Percentiles rank a stretch among this genome's conserved stretches.
phyloP scores from a whole-genome alignment of 257 asterid species.

The Gentiana macrophylla region DNA sequence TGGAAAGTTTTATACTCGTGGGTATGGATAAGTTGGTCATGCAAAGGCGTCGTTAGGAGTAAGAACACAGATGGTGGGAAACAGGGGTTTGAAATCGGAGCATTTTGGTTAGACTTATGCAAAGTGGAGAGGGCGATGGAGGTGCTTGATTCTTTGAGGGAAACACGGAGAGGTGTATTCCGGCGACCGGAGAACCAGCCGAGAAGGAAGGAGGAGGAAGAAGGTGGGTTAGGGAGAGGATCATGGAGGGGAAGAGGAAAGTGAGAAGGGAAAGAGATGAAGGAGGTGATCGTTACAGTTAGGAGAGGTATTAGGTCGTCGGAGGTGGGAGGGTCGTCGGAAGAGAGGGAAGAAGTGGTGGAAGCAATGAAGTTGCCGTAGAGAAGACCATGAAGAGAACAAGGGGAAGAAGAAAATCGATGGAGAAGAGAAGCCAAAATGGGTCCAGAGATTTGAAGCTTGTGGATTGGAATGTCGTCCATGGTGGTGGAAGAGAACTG shows the following conservation, averaged over 20 bases:
- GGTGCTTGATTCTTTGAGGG: slow-evolving; percentile 37
- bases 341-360: slow-evolving; percentile 46
- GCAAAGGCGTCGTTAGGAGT: slow-evolving; percentile 68
- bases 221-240: slow-evolving; percentile 9
- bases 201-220: slow-evolving; percentile 20
- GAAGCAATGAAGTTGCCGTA: slow-evolving; percentile 53
- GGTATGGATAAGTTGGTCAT: slow-evolving; percentile 59
- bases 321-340: slow-evolving; percentile 38
- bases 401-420: slow-evolving; percentile 55
- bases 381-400: slow-evolving; percentile 69
- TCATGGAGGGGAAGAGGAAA: slow-evolving; percentile 33
- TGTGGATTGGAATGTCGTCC: slow-evolving; percentile 42
- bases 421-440: slow-evolving; percentile 70
- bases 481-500: too few species aligned
- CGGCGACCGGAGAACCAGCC: slow-evolving; percentile 52
- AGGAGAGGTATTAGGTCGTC: slow-evolving; percentile 13
- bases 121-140: slow-evolving; percentile 38
- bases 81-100: slow-evolving; percentile 23
- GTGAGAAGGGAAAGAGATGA: slow-evolving; percentile 55
- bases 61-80: slow-evolving; percentile 66
- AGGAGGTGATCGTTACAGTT: slow-evolving; percentile 53
- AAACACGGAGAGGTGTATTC: slow-evolving; percentile 32
- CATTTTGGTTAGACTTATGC: slow-evolving; percentile 11
- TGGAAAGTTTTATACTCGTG: slow-evolving; percentile 73
- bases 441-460: slow-evolving; percentile 67